Conservation (phyloP, 345 rosid species). For the Geranium rotundifolium region DNA sequence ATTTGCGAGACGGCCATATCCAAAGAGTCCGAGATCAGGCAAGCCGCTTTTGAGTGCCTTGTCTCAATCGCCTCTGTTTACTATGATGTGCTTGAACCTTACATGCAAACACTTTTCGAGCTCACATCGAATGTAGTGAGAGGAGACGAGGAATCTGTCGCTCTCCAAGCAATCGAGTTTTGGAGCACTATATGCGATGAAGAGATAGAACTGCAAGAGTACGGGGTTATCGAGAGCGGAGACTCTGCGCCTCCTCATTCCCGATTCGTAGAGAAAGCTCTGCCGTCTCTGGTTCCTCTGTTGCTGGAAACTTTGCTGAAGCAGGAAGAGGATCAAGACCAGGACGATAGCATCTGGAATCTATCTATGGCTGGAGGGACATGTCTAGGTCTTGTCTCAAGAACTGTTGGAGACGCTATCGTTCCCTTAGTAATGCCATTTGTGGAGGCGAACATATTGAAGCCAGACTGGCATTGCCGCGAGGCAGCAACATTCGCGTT, state of each 20-base stretch:
- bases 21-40: slow-evolving; percentile 69
- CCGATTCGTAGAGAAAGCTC: slow-evolving; percentile 69
- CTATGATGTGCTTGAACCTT: slow-evolving; percentile 76
- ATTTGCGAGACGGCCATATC: slow-evolving; percentile 81
- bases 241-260: slow-evolving; percentile 60
- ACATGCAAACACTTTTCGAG: slow-evolving; percentile 73
- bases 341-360: slow-evolving; percentile 80
- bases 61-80: slow-evolving; percentile 88
- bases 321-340: slow-evolving; percentile 94
- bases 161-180: slow-evolving; percentile 91
- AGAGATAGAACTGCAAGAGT: slow-evolving; percentile 89
- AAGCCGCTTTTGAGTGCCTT: slow-evolving; percentile 92
- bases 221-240: slow-evolving; percentile 46
- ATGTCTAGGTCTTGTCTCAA: slow-evolving; percentile 85
- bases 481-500: slow-evolving; percentile 95
- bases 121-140: slow-evolving; percentile 84
- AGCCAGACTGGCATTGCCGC: slow-evolving; percentile 69
- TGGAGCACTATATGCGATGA: slow-evolving; percentile 98
- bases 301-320: slow-evolving; percentile 73
- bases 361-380: slow-evolving; percentile 98
- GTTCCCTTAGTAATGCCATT: slow-evolving; percentile 93
- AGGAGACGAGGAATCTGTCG: slow-evolving; percentile 78
- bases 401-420: slow-evolving; percentile 83
- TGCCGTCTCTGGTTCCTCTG: slow-evolving; percentile 63
- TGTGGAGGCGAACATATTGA: slow-evolving; percentile 61